Base-by-base conservation (phyloP, 2,329 filamentous ascomycete species). In the Moelleriella libera region DNA sequence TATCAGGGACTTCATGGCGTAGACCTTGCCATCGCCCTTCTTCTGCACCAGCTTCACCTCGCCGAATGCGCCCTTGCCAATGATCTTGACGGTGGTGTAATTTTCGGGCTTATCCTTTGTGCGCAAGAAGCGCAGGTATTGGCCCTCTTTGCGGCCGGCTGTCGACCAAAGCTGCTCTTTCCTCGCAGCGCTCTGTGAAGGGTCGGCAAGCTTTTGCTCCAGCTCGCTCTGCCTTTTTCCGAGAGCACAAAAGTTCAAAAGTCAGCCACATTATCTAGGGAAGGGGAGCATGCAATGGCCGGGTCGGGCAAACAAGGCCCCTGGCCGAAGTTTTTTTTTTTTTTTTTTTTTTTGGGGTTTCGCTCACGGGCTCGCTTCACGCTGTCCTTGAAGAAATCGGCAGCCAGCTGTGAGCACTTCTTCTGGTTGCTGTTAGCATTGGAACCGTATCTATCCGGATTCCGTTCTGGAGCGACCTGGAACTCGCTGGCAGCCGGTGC, bases 31-130 rank as follows among this genome's bases (percentile, higher is more conserved):
- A 60, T 97, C 92, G 47, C 86, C 82, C 75, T 89, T 95, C 70
- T 94, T 87, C 70, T 95, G 89, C 49, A 98, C 92, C 52, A 98
- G 76, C 69, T 95, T 94, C 58, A 98, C 92, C 67, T 98, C 92
- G 63, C 92, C 92, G 60, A 98, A 98, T 11, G 92, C 92, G 67
- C 92, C 92, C 74, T 98, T 98, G 61, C 92, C 92, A 57, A 98
- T 98, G 57, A 97, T 90, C 74, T 97, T 97, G 67, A 97, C 76
- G 1, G 90, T 97, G 53, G 82, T 80, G 74, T 97, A 98, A 70
- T 97, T 97, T 56, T 90, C 82, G 9, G 90, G 88, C 65, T 83
- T 84, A 63, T 97, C 89, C 66, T 88, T 90, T 49, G 90, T 96
- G 48, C 90, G 82, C 58, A 97, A 72, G 72, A 97, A 96, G 40